These are phyloP conservation scores for Cucumis variabilis DNA, from an alignment of 331 rosid genomes.

Conservation along the genomic window DNA sequence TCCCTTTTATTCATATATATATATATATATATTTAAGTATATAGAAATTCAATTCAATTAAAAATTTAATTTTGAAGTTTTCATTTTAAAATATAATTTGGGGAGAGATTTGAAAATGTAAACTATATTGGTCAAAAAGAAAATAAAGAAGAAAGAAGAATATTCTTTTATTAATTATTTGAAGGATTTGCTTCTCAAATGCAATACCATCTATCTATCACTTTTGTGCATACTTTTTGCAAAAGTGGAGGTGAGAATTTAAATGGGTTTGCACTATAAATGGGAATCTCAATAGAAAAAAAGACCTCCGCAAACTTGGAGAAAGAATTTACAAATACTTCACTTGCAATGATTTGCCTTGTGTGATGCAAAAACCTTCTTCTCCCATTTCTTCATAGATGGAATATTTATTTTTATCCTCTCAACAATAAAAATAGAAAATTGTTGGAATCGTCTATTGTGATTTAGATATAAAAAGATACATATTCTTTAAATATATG, in stretches of 20 bases:
- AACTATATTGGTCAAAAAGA: background rate
- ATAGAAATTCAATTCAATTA: too few relatives aligned
- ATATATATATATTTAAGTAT: too few relatives aligned
- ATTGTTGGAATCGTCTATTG: background rate
- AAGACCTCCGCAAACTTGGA: background rate
- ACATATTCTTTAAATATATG: background rate
- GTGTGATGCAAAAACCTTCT: background rate
- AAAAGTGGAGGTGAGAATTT: background rate
- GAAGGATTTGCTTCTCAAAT: background rate
- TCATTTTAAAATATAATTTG: too few relatives aligned
- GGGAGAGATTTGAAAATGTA: too few relatives aligned
- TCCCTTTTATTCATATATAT: too few relatives aligned
- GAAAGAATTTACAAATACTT: background rate
- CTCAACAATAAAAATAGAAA: background rate
- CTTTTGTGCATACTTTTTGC: background rate
- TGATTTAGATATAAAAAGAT: background rate
- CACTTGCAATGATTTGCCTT: background rate
- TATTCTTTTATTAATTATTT: background rate
- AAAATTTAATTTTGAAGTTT: too few relatives aligned
- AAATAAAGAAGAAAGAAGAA: background rate
- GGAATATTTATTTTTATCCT: background rate
- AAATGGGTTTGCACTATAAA: slow-evolving; percentile 13
- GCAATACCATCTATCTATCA: slow-evolving; percentile 21
- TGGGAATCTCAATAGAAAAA: background rate
- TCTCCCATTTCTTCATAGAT: background rate